These are phyloP conservation scores for Teunomyces stri DNA, from an alignment of 805 yeast genomes.

Conservation along the genomic window DNA sequence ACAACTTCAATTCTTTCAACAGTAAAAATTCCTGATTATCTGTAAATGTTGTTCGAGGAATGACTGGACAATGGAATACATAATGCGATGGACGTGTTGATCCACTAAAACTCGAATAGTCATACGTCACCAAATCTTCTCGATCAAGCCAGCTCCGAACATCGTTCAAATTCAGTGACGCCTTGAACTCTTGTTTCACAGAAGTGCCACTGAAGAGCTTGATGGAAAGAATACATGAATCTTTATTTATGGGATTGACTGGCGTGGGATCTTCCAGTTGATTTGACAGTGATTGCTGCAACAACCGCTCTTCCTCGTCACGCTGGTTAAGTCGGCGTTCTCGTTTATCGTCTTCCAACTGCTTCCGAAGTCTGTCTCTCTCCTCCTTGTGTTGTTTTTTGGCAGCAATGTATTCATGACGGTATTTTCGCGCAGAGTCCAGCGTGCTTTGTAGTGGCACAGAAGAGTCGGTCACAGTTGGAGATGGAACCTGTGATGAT, in stretches of 20 bases:
- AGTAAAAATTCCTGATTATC: conserved; percentile 53
- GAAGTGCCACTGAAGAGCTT: conserved; percentile 68
- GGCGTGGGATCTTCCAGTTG: conserved; percentile 12
- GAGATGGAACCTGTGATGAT: not conserved
- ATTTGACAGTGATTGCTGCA: conserved; percentile 11
- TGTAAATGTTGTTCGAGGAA: conserved; percentile 48
- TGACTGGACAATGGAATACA: conserved; percentile 34
- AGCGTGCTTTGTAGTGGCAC: not conserved
- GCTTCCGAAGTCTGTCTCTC: conserved; percentile 50
- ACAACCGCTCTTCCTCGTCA: conserved; percentile 3
- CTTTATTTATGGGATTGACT: conserved; percentile 15
- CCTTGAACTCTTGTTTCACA: conserved; percentile 48
- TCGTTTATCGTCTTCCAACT: conserved; percentile 52
- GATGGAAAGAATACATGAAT: conserved; percentile 48
- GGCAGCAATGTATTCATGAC: conserved; percentile 1
- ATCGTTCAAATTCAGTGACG: conserved; percentile 45
- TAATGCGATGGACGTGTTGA: conserved; percentile 53
- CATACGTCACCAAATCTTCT: conserved; percentile 37
- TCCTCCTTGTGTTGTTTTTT: conserved; percentile 50
- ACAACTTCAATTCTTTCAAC: conserved; percentile 53
- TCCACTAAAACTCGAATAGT: conserved; percentile 48
- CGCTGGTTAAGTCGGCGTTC: conserved; percentile 34
- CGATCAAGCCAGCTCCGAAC: conserved; percentile 63
- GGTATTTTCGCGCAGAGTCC: conserved; percentile 5
- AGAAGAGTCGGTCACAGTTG: not conserved